Evolutionary conservation across 208 protist genomes (phyloP).

Genomic region (Acanthamoeba healyi): DNA sequence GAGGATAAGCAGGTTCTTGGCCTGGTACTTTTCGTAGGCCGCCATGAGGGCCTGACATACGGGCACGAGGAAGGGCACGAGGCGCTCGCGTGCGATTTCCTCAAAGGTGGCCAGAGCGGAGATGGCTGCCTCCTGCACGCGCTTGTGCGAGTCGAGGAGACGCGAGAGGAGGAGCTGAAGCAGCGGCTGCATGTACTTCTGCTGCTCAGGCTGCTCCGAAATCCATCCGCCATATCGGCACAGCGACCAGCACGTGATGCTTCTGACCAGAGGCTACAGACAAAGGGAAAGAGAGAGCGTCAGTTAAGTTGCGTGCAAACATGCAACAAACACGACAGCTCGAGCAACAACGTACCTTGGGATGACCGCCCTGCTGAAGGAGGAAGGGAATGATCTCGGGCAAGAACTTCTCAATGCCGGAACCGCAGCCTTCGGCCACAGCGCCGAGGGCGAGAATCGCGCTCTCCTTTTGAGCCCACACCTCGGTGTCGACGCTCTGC

Average conservation of each 20-base stretch:
- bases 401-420: constrained; percentile 84
- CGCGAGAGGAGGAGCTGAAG: constrained; percentile 86
- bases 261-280: constrained; percentile 85
- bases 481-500: constrained; percentile 12
- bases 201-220: constrained; percentile 28
- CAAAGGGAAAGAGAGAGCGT: neutral
- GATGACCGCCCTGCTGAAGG: constrained; percentile 80
- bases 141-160: constrained; percentile 90
- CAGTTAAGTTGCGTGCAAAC: neutral
- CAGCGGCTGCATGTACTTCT: constrained; percentile 78
- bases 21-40: constrained; percentile 90
- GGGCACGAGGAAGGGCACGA: constrained; percentile 86
- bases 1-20: constrained; percentile 88
- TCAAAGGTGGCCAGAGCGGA: constrained; percentile 91
- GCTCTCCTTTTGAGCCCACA: constrained; percentile 85
- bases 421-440: constrained; percentile 88
- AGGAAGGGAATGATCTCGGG: constrained; percentile 88
- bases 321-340: neutral
- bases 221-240: constrained; percentile 90
- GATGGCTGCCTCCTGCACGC: constrained; percentile 91
- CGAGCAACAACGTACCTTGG: constrained; percentile 72
- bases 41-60: constrained; percentile 86
- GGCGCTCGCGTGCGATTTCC: constrained; percentile 82
- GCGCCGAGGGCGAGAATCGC: constrained; percentile 90
- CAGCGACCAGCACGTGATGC: constrained; percentile 93